Evolutionary conservation across 23 red algal genomes (phyloP), one percentile per base, ranked within the genome.

Genomic region (Cyanidioschyzon merolae): DNA sequence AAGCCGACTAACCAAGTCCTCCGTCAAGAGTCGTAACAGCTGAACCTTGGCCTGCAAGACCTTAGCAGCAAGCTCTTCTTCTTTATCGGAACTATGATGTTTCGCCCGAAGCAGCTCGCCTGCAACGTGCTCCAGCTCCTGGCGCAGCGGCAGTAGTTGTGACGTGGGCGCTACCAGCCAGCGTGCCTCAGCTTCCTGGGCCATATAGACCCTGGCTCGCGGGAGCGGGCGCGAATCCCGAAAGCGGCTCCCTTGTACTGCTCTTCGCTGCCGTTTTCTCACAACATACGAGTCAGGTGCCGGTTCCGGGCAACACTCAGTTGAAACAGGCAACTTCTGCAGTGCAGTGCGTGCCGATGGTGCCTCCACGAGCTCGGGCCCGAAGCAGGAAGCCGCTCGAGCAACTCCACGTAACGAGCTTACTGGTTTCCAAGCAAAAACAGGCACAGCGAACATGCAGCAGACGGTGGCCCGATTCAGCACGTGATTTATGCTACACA

Each of bases 101-200:
- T 71, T 71, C 63, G 63, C 63, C 32, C 63, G 63, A 15, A 71
- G 12, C n/a, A 71, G 63, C 29, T 71, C 63, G 7, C 21, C 12
- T 3, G 63, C 63, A 7, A 71, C 30, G 63, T 27, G n/a, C 21
- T 71, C 63, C 32, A 71, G 63, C n/a, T 71, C 63, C 7, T 7
- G 7, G 3, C n/a, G 21, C 29, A 71, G 63, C 30, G n/a, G n/a
- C 63, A 71, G n/a, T 7, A 35, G 21, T 15, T 35, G 12, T 27
- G 63, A 27, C 12, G 16, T 25, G 2, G n/a, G 63, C 12, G 2
- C 16, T 15, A 12, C 63, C 16, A 7, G 21, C n/a, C 3, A 27
- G 12, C 12, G 32, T 32, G 63, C 12, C n/a, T 32, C 63, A 27
- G 63, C 63, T 3, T 71, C 32, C 63, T 35, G n/a, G 12, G 12